Percentiles rank a stretch among this genome's conserved stretches.
phyloP scores from a whole-genome alignment of 768 basidiomycete species.

The Amanita pallidorosea region DNA sequence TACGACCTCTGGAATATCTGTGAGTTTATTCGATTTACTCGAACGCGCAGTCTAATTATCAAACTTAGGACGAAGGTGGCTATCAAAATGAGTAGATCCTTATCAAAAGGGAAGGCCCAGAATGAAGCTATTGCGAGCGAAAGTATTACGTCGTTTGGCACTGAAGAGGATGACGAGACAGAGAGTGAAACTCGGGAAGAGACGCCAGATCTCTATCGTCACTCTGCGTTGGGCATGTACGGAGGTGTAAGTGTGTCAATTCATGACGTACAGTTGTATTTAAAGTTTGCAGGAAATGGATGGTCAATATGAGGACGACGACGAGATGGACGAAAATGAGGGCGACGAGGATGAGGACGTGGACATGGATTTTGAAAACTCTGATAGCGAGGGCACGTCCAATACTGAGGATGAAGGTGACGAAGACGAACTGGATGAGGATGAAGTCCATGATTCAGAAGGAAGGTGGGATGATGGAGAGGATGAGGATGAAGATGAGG shows the following conservation, averaged over 20 bases:
- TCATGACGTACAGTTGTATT: slow-evolving; percentile 1
- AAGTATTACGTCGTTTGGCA: slow-evolving; percentile 39
- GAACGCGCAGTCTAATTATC: slow-evolving; percentile 6
- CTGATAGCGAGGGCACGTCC: slow-evolving; percentile 74
- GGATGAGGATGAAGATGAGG: slow-evolving; percentile 39
- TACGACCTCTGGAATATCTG: slow-evolving; percentile 86
- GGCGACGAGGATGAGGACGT: slow-evolving; percentile 76
- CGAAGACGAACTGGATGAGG: slow-evolving; percentile 58
- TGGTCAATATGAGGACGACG: slow-evolving; percentile 53
- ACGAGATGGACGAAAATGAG: slow-evolving; percentile 76
- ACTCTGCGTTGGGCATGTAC: slow-evolving; percentile 95
- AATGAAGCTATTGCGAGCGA: slow-evolving; percentile 36
- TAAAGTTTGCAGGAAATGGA: slow-evolving; percentile 64
- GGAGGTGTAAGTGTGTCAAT: slow-evolving; percentile 54
- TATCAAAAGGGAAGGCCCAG: slow-evolving; percentile 52
- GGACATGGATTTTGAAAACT: slow-evolving; percentile 82
- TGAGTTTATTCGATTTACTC: slow-evolving; percentile 26
- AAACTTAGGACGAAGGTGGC: slow-evolving; percentile 76
- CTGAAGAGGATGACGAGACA: slow-evolving; percentile 51
- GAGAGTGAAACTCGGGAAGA: slow-evolving; percentile 56
- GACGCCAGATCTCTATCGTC: slow-evolving; percentile 90
- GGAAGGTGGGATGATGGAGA: slow-evolving; percentile 47
- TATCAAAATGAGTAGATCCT: slow-evolving; percentile 92
- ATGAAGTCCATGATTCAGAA: slow-evolving; percentile 39
- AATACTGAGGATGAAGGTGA: slow-evolving; percentile 61